phyloP scores from a whole-genome alignment of 106 monocot genomes.

The Alisma plantagoaquatica region DNA sequence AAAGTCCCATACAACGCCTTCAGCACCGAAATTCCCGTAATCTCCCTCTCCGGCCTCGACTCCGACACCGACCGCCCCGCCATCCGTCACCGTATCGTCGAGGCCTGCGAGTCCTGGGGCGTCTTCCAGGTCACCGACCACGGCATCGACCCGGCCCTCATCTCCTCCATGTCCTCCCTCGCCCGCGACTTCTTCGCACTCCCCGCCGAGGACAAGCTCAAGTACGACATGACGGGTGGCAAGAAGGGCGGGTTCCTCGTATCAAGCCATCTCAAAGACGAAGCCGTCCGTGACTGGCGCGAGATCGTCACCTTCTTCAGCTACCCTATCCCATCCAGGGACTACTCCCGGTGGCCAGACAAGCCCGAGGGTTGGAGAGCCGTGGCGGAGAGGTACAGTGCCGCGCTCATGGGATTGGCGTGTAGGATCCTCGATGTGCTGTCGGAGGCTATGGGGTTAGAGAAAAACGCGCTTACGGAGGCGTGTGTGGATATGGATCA shows the following conservation, averaged over 20 bases:
- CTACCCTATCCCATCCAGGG: conserved; percentile 44
- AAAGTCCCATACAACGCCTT: conserved; percentile 18
- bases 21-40: conserved; percentile 21
- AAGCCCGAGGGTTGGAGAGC: conserved; percentile 67
- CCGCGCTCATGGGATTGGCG: conserved; percentile 54
- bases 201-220: conserved; percentile 67
- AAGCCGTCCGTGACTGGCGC: conserved; percentile 80
- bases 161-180: conserved; percentile 52
- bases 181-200: conserved; percentile 71
- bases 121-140: conserved; percentile 89
- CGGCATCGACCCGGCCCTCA: conserved; percentile 46
- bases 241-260: conserved; percentile 96
- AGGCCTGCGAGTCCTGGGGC: conserved; percentile 94
- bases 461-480: conserved; percentile 45
- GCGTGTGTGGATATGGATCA: conserved; percentile 94
- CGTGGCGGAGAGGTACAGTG: conserved; percentile 59
- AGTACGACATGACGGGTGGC: conserved; percentile 88
- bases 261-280: conserved; percentile 78
- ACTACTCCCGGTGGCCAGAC: conserved; percentile 89
- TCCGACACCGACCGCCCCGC: conserved; percentile 9
- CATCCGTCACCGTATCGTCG: conserved; percentile 44
- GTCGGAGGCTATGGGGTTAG: conserved; percentile 88
- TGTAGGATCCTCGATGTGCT: conserved; percentile 63
- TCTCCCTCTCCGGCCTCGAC: conserved; percentile 22
- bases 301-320: conserved; percentile 93